phyloP scores from a whole-genome alignment of 116 monocot genomes.

The Phalaenopsis hybrid region DNA sequence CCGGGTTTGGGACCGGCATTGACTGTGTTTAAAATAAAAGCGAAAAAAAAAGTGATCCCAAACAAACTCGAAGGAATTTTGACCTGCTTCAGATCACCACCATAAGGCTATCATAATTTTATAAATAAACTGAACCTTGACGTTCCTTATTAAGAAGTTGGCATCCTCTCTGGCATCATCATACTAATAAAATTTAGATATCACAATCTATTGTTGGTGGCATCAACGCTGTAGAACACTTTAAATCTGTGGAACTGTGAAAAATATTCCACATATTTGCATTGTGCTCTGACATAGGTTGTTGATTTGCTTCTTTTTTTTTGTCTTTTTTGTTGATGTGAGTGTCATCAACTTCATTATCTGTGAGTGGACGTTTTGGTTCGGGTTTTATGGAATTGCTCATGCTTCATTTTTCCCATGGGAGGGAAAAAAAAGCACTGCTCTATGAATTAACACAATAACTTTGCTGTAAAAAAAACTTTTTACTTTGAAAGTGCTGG shows the following conservation, averaged over 20 bases:
- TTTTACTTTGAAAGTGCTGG: neutral
- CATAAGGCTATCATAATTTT: neutral
- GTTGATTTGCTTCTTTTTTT: neutral
- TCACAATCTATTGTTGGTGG: neutral
- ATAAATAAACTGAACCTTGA: neutral
- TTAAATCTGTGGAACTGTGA: neutral
- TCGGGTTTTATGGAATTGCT: neutral
- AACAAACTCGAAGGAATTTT: too few species aligned
- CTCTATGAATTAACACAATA: neutral
- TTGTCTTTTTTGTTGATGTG: too few species aligned
- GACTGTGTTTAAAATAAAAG: too few species aligned
- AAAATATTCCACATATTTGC: neutral
- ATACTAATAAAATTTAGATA: neutral
- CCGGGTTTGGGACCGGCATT: too few species aligned
- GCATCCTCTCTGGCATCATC: neutral
- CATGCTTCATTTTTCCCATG: neutral
- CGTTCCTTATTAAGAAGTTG: neutral
- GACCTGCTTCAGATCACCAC: too few species aligned
- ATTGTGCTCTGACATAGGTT: neutral
- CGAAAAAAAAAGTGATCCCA: too few species aligned
- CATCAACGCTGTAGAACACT: neutral
- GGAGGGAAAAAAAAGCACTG: neutral
- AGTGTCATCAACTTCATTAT: too few species aligned
- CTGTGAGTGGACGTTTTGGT: neutral
- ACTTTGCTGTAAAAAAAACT: neutral